Evolutionary conservation across 177 flowering plant species (phyloP).

Genomic region (Vitis hybrid): DNA sequence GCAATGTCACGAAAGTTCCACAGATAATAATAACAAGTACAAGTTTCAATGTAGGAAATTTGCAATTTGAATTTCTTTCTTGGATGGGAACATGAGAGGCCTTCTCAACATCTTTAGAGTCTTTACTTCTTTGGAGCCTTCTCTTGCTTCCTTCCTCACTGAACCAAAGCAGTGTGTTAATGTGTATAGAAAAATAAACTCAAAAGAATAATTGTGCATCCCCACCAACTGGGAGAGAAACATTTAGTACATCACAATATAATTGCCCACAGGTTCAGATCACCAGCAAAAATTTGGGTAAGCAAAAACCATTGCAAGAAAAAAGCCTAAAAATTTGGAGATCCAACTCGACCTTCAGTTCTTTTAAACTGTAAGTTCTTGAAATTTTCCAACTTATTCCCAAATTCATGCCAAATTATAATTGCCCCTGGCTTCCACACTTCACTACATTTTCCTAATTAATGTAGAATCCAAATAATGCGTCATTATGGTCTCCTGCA

Average conservation of each 20-base stretch:
- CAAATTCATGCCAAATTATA: no score
- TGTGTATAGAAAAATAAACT: neutral
- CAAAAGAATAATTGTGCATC: neutral
- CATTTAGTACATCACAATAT: no score
- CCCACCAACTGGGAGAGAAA: neutral
- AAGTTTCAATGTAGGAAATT: slow-evolving; percentile 49
- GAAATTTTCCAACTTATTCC: no score
- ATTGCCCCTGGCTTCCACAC: no score
- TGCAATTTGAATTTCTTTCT: slow-evolving; percentile 53
- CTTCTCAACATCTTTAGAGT: slow-evolving; percentile 53
- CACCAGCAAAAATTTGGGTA: neutral
- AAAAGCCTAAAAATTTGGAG: no score
- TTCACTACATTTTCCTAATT: no score
- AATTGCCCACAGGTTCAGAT: neutral
- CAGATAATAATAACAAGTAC: slow-evolving; percentile 51
- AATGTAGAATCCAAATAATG: no score
- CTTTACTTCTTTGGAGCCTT: slow-evolving; percentile 44
- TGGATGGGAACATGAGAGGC: slow-evolving; percentile 34
- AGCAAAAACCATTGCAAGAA: no score
- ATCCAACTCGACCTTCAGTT: no score
- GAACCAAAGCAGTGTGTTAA: slow-evolving; percentile 15
- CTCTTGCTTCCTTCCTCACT: slow-evolving; percentile 64
- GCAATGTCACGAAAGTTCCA: slow-evolving; percentile 59
- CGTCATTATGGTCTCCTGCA: no score
- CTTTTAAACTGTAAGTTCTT: no score